Base-by-base conservation (phyloP, 2,329 filamentous ascomycete genomes). In the Claviceps quebecensis region DNA sequence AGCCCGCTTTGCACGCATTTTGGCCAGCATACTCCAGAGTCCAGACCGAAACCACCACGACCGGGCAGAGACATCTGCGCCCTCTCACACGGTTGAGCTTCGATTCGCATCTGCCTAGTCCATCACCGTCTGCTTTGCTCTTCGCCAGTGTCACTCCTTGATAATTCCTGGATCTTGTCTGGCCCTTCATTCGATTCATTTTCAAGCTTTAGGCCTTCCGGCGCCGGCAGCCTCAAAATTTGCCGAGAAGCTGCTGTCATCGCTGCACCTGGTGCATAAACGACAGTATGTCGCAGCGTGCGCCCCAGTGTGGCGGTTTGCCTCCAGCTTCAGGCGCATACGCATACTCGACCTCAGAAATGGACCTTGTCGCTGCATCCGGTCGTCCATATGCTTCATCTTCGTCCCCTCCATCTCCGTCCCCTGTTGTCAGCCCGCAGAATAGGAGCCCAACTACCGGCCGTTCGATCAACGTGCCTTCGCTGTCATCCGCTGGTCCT, bases 261-360 rank as follows among this genome's bases (percentile, higher is more conserved):
- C 54, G 52, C 54, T 55, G 52, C 51, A 29, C 51, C 53, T 54
- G 46, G 41, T 49, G 56, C 54, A 56, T 54, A 52, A 54, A 52
- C 52, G 40, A 65, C 65, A 72, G 67, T 69, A 75, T 76, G 73
- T 74, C 73, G 67, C 74, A 76, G 67, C 70, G 71, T 69, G 68
- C 69, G 64, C 67, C 68, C 66, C 71, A 69, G 64, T 66, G 65
- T 64, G 66, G 67, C 61, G 66, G 67, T 61, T 65, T 72, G 39
- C 29, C 47, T 61, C 67, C 63, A 64, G 63, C 62, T 61, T 49
- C 39, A 40, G 52, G 23, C 36, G 34, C 45, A 45, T 17, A 52
- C 34, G 38, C 52, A 49, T 45, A 23, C 49, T 50, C 48, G 23
- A 48, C 45, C 26, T 45, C 36, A 38, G 48, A 49, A 46, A 47